Conservation (phyloP, 176 grass and related monocot species). For the Eremochloa ophiuroides region DNA sequence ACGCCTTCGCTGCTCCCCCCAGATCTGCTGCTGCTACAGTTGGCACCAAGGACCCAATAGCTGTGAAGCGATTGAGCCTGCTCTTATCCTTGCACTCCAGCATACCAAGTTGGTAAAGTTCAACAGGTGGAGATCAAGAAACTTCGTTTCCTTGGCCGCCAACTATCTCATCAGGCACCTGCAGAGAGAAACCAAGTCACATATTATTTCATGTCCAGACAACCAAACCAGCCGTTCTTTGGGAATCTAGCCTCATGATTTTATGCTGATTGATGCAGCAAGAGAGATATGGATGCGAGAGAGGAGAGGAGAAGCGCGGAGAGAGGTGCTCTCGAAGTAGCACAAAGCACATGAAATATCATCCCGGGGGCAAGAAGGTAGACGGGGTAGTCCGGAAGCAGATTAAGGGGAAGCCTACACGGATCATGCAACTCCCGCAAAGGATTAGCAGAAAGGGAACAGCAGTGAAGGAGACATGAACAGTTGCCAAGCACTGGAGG, state of each 20-base stretch:
- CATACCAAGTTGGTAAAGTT: constrained; percentile 52
- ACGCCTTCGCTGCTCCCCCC: constrained; percentile 48
- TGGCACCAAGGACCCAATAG: constrained; percentile 67
- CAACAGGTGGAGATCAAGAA: constrained; percentile 49
- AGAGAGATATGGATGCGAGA: constrained; percentile 7
- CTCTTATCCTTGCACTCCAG: constrained; percentile 81
- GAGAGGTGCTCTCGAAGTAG: neutral
- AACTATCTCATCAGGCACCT: constrained; percentile 39
- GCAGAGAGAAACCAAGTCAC: constrained; percentile 36
- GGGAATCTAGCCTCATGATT: constrained; percentile 55
- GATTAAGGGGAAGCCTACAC: constrained; percentile 2
- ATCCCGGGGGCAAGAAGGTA: constrained; percentile 13
- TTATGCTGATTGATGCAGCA: constrained; percentile 58
- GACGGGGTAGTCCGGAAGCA: constrained; percentile 1
- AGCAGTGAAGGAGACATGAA: constrained; percentile 33
- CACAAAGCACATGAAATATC: constrained; percentile 75
- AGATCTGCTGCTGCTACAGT: constrained; percentile 42
- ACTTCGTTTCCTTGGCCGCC: constrained; percentile 6
- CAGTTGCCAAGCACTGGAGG: constrained; percentile 35
- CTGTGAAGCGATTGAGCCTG: constrained; percentile 66
- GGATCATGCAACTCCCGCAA: neutral
- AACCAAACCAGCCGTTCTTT: constrained; percentile 20
- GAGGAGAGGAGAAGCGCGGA: neutral
- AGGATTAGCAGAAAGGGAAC: constrained; percentile 31
- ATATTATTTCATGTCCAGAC: constrained; percentile 89